phyloP scores from a whole-genome alignment of 306 rosid genomes.

The Vicia villosa region DNA sequence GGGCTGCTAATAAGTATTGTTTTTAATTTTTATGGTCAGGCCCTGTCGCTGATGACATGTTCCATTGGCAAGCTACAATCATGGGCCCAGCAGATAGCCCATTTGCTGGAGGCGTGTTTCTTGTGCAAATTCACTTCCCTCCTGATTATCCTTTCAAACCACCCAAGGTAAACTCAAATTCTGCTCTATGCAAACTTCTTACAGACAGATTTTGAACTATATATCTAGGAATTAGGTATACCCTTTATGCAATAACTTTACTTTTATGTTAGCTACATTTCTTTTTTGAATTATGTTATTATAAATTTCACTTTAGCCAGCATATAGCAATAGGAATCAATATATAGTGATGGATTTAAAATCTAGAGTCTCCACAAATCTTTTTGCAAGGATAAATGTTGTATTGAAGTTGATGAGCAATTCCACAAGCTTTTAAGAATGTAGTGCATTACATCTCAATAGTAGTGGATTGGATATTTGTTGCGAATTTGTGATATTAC shows the following conservation, averaged over 20 bases:
- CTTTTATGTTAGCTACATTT: not conserved
- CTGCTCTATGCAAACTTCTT: not conserved
- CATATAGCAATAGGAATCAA: not conserved
- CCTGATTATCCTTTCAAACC: conserved; percentile 66
- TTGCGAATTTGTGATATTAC: not conserved
- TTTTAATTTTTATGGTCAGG: conserved; percentile 20
- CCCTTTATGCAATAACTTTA: not conserved
- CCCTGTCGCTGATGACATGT: conserved; percentile 33
- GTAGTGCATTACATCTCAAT: not conserved
- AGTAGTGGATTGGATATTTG: not conserved
- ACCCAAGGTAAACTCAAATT: conserved; percentile 46
- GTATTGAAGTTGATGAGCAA: conserved; percentile 3
- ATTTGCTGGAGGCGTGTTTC: conserved; percentile 53
- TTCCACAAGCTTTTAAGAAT: not conserved
- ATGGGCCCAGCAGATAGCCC: conserved; percentile 45
- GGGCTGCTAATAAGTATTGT: conserved; percentile 3
- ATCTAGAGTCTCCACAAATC: not conserved
- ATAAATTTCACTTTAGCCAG: not conserved
- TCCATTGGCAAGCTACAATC: conserved; percentile 47
- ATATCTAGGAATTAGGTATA: not conserved
- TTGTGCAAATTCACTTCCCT: conserved; percentile 51
- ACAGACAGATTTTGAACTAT: not conserved
- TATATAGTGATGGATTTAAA: not conserved
- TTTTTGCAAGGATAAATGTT: not conserved
- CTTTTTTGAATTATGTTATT: not conserved